phyloP scores from a whole-genome alignment of 2,329 filamentous ascomycete genomes.

The Coleophoma cylindrospora region DNA sequence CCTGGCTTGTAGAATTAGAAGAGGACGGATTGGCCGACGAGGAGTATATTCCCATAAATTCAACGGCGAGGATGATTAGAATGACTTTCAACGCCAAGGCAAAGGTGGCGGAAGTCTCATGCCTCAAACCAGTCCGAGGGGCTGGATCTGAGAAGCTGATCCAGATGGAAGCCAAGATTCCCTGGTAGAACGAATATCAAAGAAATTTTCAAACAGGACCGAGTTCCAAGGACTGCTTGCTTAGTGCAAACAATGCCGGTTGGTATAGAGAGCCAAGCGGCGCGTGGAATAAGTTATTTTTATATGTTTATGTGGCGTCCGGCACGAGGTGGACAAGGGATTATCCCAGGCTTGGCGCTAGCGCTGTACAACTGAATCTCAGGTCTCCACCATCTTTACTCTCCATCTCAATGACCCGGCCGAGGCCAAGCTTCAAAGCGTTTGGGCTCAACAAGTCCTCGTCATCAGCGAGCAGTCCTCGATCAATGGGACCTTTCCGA shows the following conservation, averaged over 20 bases:
- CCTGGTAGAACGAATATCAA: constrained; percentile 6
- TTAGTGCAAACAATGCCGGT: too few species aligned
- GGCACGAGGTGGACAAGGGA: too few species aligned
- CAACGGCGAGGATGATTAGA: constrained; percentile 11
- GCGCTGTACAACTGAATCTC: constrained; percentile 23
- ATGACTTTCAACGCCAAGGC: constrained; percentile 12
- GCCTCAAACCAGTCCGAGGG: constrained; percentile 12
- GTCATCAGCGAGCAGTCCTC: constrained; percentile 39
- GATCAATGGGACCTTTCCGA: constrained; percentile 51
- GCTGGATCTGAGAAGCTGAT: constrained; percentile 7
- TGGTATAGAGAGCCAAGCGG: too few species aligned
- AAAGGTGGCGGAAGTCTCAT: constrained; percentile 10
- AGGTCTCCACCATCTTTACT: constrained; percentile 19
- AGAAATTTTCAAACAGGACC: too few species aligned
- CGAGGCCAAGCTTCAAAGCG: constrained; percentile 64
- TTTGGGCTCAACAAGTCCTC: constrained; percentile 74
- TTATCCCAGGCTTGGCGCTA: constrained; percentile 18
- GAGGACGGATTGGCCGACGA: constrained; percentile 11
- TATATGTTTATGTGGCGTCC: too few species aligned
- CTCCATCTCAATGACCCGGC: constrained; percentile 31
- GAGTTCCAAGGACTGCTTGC: too few species aligned
- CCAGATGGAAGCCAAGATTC: constrained; percentile 10
- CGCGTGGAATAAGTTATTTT: too few species aligned
- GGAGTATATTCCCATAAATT: constrained; percentile 13
- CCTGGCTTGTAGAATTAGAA: constrained; percentile 12